A percentile compares a stretch with the other conserved stretches of the same genome.
These are phyloP conservation scores for Rhinocladiella mackenziei DNA, from an alignment of 2,329 filamentous ascomycete genomes.

Conservation along the genomic window DNA sequence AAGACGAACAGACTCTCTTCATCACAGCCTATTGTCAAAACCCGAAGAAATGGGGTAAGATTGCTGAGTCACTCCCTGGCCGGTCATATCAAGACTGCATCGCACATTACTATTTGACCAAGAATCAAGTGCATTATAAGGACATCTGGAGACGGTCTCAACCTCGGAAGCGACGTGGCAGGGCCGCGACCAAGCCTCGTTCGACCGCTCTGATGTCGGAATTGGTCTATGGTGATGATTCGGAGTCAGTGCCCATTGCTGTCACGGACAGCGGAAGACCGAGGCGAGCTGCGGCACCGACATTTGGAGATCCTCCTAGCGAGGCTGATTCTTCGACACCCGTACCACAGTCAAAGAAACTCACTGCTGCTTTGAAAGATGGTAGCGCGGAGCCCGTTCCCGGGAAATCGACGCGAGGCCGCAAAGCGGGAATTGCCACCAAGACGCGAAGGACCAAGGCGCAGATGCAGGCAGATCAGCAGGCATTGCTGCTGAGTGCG, in stretches of 20 bases:
- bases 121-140: constrained; percentile 49
- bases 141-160: constrained; percentile 46
- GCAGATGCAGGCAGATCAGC: constrained; percentile 28
- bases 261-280: constrained; percentile 50
- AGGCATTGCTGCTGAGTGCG: constrained; percentile 9
- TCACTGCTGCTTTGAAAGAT: constrained; percentile 29
- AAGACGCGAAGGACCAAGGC: constrained; percentile 29
- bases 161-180: constrained; percentile 39
- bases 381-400: constrained; percentile 31
- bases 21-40: constrained; percentile 46
- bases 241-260: constrained; percentile 35
- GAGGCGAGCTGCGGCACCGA: constrained; percentile 48
- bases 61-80: constrained; percentile 45
- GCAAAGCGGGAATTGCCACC: constrained; percentile 28
- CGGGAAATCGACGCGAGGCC: constrained; percentile 23
- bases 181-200: constrained; percentile 39
- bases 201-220: constrained; percentile 49
- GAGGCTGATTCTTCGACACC: constrained; percentile 35
- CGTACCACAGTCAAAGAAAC: constrained; percentile 31
- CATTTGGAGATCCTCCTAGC: constrained; percentile 40
- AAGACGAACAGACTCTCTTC: constrained; percentile 46
- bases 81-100: constrained; percentile 49
- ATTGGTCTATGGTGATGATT: constrained; percentile 45
- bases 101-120: constrained; percentile 50
- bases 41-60: constrained; percentile 51